A percentile compares a stretch with the other conserved stretches of the same genome.
Evolutionary conservation across 352 stramenopile genomes (phyloP).

Genomic region (Bremia lactucae): DNA sequence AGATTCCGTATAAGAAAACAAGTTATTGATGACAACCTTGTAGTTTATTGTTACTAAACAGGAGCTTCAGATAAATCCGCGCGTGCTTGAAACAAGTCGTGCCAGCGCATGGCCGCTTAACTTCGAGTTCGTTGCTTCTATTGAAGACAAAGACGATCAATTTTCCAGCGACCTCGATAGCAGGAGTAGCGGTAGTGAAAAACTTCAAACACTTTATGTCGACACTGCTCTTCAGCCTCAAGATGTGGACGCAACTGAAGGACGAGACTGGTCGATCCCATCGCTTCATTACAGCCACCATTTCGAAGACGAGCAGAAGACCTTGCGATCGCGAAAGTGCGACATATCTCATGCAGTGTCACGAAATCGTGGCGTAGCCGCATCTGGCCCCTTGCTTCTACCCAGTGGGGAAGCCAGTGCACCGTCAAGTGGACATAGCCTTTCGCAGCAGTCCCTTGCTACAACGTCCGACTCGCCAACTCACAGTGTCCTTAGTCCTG

Average conservation of each 20-base stretch:
- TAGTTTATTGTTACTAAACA: constrained; percentile 45
- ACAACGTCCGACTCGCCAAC: constrained; percentile 9
- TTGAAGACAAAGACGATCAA: constrained; percentile 16
- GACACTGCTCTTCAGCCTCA: constrained; percentile 1
- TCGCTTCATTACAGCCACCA: constrained; percentile 2
- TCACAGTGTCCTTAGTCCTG: constrained; percentile 10
- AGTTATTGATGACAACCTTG: neutral
- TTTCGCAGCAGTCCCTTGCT: constrained; percentile 10
- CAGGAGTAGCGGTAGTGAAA: constrained; percentile 8
- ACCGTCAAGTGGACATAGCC: constrained; percentile 7
- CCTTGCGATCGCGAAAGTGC: constrained; percentile 4
- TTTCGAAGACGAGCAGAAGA: constrained; percentile 4
- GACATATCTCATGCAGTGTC: constrained; percentile 10
- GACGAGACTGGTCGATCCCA: constrained; percentile 16
- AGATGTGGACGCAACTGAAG: constrained; percentile 8
- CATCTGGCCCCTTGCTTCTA: constrained; percentile 11
- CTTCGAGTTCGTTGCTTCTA: constrained; percentile 3
- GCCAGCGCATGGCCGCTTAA: constrained; percentile 10
- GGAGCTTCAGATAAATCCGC: constrained; percentile 27
- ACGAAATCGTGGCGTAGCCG: constrained; percentile 7
- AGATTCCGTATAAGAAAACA: neutral
- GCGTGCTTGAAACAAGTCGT: constrained; percentile 7
- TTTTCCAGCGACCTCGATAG: constrained; percentile 19
- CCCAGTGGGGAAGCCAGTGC: constrained; percentile 19
- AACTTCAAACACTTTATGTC: constrained; percentile 15